Percentiles rank a stretch among this genome's conserved stretches.
Evolutionary conservation across 768 basidiomycete genomes (phyloP).

Genomic region (Neoboletus magnificus): DNA sequence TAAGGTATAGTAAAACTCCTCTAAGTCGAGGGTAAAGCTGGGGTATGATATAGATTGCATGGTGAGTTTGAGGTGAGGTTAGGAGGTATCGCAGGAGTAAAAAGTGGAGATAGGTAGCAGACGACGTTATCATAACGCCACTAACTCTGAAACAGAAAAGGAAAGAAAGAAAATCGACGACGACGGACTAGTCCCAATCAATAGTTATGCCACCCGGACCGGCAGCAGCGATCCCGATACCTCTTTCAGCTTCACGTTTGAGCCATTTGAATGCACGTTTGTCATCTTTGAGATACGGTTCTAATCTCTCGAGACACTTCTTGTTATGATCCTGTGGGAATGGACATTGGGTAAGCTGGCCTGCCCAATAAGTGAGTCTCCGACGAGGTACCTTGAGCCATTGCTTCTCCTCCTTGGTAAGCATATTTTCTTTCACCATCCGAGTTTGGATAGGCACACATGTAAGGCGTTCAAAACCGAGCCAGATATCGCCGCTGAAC

Average conservation of each 20-base stretch:
- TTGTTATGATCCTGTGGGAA: slow-evolving; percentile 73
- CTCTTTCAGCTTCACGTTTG: slow-evolving; percentile 69
- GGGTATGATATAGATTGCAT: slow-evolving; percentile 4
- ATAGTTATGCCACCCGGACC: slow-evolving; percentile 70
- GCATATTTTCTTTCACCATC: slow-evolving; percentile 82
- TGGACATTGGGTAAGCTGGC: slow-evolving; percentile 8
- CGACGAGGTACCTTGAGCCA: slow-evolving; percentile 70
- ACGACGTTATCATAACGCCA: background rate
- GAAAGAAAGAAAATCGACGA: background rate
- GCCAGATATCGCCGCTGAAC: slow-evolving; percentile 75
- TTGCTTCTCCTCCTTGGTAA: slow-evolving; percentile 78
- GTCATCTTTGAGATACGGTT: slow-evolving; percentile 69
- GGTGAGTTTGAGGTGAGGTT: background rate
- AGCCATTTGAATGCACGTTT: slow-evolving; percentile 81
- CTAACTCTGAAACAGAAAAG: slow-evolving; percentile 4
- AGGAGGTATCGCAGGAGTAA: slow-evolving; percentile 24
- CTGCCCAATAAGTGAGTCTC: background rate
- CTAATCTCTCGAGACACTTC: slow-evolving; percentile 60
- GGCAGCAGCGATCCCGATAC: slow-evolving; percentile 63
- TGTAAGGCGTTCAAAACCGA: slow-evolving; percentile 89
- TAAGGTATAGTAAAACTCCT: slow-evolving; percentile 26
- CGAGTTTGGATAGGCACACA: slow-evolving; percentile 91
- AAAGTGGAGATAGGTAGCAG: background rate
- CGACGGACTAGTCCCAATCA: slow-evolving; percentile 62
- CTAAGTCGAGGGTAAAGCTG: slow-evolving; percentile 4